Conservation (phyloP, 495 filamentous ascomycete species). For the Neurospora sp. region DNA sequence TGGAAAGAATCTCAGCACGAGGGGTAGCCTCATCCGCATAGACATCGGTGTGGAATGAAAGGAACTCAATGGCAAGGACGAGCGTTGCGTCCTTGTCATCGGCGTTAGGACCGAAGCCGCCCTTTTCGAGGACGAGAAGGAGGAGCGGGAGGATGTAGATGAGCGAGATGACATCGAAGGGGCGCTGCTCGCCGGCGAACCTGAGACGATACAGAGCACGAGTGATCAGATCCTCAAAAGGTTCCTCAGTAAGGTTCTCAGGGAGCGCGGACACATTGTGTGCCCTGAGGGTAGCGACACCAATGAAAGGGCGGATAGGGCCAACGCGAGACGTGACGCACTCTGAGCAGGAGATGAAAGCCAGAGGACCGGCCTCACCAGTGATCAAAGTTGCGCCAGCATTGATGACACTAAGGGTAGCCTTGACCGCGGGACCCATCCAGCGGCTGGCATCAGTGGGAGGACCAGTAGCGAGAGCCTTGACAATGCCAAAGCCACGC, state of each 20-base stretch:
- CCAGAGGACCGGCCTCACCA: constrained; percentile 64
- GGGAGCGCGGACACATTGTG: constrained; percentile 63
- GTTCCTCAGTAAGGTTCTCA: constrained; percentile 61
- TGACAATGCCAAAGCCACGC: constrained; percentile 76
- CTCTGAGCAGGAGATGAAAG: constrained; percentile 68
- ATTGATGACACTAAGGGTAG: constrained; percentile 58
- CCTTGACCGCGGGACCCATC: constrained; percentile 68
- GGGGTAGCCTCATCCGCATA: constrained; percentile 64
- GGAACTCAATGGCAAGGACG: constrained; percentile 78
- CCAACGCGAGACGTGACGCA: constrained; percentile 68
- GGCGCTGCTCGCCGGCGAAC: constrained; percentile 82
- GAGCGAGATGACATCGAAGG: constrained; percentile 76
- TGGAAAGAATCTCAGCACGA: constrained; percentile 56
- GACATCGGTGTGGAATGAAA: constrained; percentile 74
- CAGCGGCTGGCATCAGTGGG: constrained; percentile 75
- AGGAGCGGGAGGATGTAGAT: constrained; percentile 80
- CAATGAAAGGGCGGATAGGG: constrained; percentile 65
- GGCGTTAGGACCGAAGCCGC: constrained; percentile 59
- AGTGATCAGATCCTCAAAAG: constrained; percentile 76
- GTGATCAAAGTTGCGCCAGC: constrained; percentile 74
- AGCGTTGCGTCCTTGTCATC: constrained; percentile 84
- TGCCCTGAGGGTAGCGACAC: constrained; percentile 73
- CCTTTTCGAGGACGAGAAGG: constrained; percentile 60
- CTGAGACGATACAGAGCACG: constrained; percentile 83
- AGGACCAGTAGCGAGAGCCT: constrained; percentile 70